Evolutionary conservation across 768 basidiomycete genomes (phyloP).

Genomic region (Amanita polypyramis): DNA sequence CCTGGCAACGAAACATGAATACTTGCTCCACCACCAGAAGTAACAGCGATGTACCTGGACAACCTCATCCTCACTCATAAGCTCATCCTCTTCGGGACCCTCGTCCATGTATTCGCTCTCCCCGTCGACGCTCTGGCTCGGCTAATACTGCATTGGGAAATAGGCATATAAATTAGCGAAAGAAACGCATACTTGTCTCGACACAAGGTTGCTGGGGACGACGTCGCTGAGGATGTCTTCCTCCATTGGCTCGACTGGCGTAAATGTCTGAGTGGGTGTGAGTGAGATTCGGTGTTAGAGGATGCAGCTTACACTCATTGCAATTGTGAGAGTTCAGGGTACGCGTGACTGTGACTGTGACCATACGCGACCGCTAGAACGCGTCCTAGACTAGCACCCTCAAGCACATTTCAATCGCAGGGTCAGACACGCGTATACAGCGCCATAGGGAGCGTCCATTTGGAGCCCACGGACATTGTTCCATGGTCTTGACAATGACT

Average conservation of each 20-base stretch:
- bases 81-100: slow-evolving; percentile 51
- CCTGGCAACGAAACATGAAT: slow-evolving; percentile 2
- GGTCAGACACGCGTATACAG: neutral
- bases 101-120: slow-evolving; percentile 67
- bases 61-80: slow-evolving; percentile 41
- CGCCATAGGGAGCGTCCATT: neutral
- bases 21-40: slow-evolving; percentile 4
- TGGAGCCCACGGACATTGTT: too few species aligned
- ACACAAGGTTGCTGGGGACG: slow-evolving; percentile 85
- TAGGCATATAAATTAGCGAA: neutral
- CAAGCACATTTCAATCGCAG: too few species aligned
- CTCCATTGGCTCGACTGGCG: slow-evolving; percentile 29
- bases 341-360: slow-evolving; percentile 8
- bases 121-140: slow-evolving; percentile 62
- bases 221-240: slow-evolving; percentile 89
- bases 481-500: too few species aligned
- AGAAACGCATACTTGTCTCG: slow-evolving; percentile 55
- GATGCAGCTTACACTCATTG: slow-evolving; percentile 16
- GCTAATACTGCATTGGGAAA: slow-evolving; percentile 16
- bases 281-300: neutral
- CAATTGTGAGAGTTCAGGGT: neutral
- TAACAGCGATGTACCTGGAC: slow-evolving; percentile 15
- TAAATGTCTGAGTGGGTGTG: slow-evolving; percentile 22
- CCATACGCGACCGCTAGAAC: slow-evolving; percentile 1
- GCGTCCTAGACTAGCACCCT: neutral